Evolutionary conservation across 148 eudicot genomes (phyloP).

Genomic region (Tetragonia tetragonoides): DNA sequence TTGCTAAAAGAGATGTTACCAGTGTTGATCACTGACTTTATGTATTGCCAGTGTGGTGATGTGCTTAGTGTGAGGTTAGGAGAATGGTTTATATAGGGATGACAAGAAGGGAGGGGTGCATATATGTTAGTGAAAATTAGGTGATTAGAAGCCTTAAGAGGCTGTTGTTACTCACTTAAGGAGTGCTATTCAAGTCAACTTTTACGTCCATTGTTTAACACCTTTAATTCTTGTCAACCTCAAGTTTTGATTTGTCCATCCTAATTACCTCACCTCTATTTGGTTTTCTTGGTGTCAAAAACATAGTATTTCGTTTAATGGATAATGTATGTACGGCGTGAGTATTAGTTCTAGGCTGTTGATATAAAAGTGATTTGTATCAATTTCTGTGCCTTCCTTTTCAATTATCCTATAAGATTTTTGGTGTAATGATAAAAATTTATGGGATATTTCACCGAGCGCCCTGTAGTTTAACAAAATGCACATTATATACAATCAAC

Average conservation of each 20-base stretch:
- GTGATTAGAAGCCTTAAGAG: constrained; percentile 17
- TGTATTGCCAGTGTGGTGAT: neutral
- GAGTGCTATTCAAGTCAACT: constrained; percentile 32
- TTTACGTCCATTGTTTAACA: constrained; percentile 13
- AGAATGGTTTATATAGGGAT: constrained; percentile 19
- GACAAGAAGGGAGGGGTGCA: neutral
- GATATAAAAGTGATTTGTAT: no score
- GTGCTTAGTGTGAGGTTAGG: constrained; percentile 10
- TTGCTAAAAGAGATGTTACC: no score
- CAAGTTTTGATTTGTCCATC: neutral
- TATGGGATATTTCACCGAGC: no score
- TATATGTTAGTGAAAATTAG: constrained; percentile 17
- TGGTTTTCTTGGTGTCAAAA: no score
- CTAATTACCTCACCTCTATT: neutral
- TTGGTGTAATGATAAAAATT: no score
- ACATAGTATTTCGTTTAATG: no score
- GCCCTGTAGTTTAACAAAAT: no score
- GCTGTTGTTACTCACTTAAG: neutral
- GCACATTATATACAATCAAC: no score
- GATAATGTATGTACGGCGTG: no score
- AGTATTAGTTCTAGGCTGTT: no score
- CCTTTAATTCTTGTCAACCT: neutral
- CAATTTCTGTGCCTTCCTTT: no score
- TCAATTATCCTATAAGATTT: no score
- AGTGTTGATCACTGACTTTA: neutral